Base-by-base conservation (phyloP, 2,329 filamentous ascomycete genomes). In the Amylocarpus encephaloides region DNA sequence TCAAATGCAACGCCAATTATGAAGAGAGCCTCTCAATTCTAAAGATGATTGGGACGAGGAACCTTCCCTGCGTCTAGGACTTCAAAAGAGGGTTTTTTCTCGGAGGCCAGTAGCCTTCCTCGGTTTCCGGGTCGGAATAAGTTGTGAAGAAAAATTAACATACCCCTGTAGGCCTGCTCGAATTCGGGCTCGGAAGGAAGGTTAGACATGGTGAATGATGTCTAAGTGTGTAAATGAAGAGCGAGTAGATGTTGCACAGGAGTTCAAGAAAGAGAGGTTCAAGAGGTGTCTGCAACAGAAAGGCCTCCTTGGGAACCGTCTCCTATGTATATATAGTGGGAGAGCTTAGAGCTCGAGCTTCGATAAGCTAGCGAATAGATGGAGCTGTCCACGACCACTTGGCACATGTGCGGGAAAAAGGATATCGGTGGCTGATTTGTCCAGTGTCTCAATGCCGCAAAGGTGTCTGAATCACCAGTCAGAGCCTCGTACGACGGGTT, bases 141-240 rank as follows among this genome's bases (percentile, higher is more conserved):
- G 19, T 13, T 6, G 33, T 22, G n/a, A 43, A 39, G 44, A 32
- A 49, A 45, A 43, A 45, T 35, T 39, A 46, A 69, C 78, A 66
- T 75, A 94, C 89, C 89, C 71, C 90, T 88, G 82, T 95, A 95
- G 67, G 92, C 92, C 82, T 97, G 92, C 83, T 96, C 84, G 77
- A 97, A 97, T 78, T 98, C 92, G 67, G 93, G 92, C 82, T 97
- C 92, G 58, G 76, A 74, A 46, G 88, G 82, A 66, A 93, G 79
- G 77, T 93, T 85, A 61, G 90, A 87, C 88, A 94, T 93, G 53
- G 33, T 42, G 43, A 30, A 39, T 33, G 33, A 34, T 30, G 35
- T 44, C 38, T 40, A 16, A 33, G 33, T 33, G 18, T 35, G 19
- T 33, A 36, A 36, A 15, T 22, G 34, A 39, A 41, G 26, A 43